Base-by-base conservation (phyloP, 192 early-diverging fungal genomes). In the Haplosporangium gracile region DNA sequence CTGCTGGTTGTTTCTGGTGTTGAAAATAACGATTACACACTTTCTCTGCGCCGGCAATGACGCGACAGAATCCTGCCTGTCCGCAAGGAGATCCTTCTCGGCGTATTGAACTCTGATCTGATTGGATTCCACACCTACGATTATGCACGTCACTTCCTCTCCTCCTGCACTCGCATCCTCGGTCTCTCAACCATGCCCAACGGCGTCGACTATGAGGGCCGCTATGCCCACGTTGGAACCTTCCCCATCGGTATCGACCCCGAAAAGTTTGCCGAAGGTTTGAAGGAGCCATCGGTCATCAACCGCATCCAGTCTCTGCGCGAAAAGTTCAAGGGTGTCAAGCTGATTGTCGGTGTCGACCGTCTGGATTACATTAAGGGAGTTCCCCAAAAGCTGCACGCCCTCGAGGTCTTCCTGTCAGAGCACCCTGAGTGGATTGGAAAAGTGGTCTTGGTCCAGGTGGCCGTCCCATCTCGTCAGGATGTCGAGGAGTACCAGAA, bases 301-400 rank as follows among this genome's bases (percentile, higher is more conserved):
- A 57, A 90, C 43, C 93, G 98, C 39, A 98, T 99, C 80, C 88
- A 90, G 18, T 88, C 92, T 70, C 88, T 99, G n/a, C 92, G 96
- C 82, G 92, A 92, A 63, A 94, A 94, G 80, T 99, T 99, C 82
- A 91, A 93, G 68, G 97, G 95, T 24, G 93, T 93, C 45, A 96
- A 96, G 83, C 88, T 99, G 13, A 95, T 99, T 87, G 96, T 99
- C 2, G 98, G 99, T 22, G 98, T 99, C 2, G 99, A 99, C 84
- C 93, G 99, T 45, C 91, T 99, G 55, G 99, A 99, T 89, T 99
- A 99, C 88, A 99, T 99, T 91, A 99, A 99, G 91, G 99, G 98
- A 68, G 97, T 99, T 29, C 99, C 99, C 40, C 99, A 99, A 82
- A 99, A 99, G 90, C 88, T 99, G 70, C 97, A 98, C 83, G 98